Conservation (phyloP, 164 flowering plant genomes). For the Vitis amurensis region DNA sequence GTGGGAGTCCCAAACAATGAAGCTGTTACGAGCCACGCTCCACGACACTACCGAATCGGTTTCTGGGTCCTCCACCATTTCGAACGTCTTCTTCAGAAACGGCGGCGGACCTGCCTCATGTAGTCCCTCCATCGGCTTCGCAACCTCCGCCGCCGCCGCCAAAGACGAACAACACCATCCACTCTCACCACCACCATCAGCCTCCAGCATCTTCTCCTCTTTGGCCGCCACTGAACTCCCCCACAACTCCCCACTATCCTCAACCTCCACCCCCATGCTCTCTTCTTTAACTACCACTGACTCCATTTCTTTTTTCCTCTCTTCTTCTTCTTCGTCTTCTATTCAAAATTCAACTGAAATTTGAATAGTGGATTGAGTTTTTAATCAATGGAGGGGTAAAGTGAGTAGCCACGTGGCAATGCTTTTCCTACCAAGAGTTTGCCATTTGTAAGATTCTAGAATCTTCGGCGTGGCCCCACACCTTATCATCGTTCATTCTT, state of each 20-base stretch:
- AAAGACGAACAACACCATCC: neutral
- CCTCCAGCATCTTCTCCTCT: neutral
- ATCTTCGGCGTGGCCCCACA: too few relatives aligned
- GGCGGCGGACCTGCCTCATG: slow-evolving; percentile 65
- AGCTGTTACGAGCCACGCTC: slow-evolving; percentile 45
- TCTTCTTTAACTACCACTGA: slow-evolving; percentile 9
- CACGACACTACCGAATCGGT: slow-evolving; percentile 66
- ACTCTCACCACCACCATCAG: neutral
- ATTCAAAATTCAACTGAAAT: too few relatives aligned
- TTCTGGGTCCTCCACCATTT: slow-evolving; percentile 68
- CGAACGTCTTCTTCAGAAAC: slow-evolving; percentile 67
- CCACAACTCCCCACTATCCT: neutral
- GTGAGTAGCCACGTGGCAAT: too few relatives aligned
- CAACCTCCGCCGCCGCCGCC: slow-evolving; percentile 8
- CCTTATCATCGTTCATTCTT: too few relatives aligned
- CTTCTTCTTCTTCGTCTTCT: too few relatives aligned
- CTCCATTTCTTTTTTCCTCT: too few relatives aligned
- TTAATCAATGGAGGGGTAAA: too few relatives aligned
- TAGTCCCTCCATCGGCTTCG: slow-evolving; percentile 52
- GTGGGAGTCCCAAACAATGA: slow-evolving; percentile 66
- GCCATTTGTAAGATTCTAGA: too few relatives aligned
- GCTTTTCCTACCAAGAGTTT: too few relatives aligned
- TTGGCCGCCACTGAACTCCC: neutral
- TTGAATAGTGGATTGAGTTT: too few relatives aligned
- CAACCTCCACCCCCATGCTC: neutral